Base-by-base conservation (phyloP, 139 green algal genomes). In the Chlamydomonas urium region DNA sequence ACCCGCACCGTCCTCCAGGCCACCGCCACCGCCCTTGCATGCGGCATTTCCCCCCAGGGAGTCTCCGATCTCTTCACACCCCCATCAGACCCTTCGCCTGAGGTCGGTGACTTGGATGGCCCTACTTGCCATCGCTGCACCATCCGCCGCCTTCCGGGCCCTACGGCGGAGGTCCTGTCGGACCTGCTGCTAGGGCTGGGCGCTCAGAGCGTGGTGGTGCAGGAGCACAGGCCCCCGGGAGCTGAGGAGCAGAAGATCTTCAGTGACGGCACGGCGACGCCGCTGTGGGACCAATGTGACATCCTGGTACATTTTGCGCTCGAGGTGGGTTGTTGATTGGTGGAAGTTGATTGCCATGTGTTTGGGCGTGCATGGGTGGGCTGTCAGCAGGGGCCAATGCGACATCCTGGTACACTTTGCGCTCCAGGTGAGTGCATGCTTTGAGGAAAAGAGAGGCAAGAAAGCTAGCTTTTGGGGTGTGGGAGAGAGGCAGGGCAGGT, bases 281-380 rank as follows among this genome's bases (percentile, higher is more conserved):
- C 57, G 26, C 75, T 89, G 38, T 94, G 87, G 87, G 79, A 92
- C 65, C 31, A 35, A 10, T 93, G 87, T 75, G 76, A 75, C 8
- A 74, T 95, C 0, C 47, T 81, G 1, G 83, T 73, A 6, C 78
- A 87, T 66, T 93, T 93, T 31, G n/a, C 72, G 0, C 59, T 80
- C 29, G 82, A 90, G 74, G 81, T 82, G 38, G 1, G 74, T 63
- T 1, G 2, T 37, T 8, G 10, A 56, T 56, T 65, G 42, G 14
- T 53, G 42, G 14, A n/a, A 17, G 14, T 53, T 10, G 10, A 17
- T 53, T 17, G 14, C 14, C 17, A 53, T 53, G 42, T 53, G 42
- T 53, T 10, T 53, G 42, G 17, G 42, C 17, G 42, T 53, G 42
- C 42, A 17, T 53, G 42, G 10, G 42, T 53, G 42, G 10, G 42